phyloP scores from a whole-genome alignment of 164 flowering plant genomes.

The Macadamia integrifolia region DNA sequence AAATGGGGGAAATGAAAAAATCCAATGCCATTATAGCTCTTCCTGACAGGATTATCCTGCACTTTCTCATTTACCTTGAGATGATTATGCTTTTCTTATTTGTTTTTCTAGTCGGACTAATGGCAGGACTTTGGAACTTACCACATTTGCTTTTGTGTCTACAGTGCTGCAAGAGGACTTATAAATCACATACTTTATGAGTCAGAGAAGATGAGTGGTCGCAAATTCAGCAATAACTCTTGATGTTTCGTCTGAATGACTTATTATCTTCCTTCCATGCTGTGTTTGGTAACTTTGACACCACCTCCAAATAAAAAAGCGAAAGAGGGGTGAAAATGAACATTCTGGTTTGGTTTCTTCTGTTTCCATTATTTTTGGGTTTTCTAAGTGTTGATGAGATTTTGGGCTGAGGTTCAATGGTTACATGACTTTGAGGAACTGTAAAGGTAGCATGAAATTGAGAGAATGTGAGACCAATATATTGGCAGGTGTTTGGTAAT shows the following conservation, averaged over 20 bases:
- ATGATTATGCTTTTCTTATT: background rate
- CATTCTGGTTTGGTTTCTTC: too few species aligned
- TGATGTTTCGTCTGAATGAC: conserved; percentile 14
- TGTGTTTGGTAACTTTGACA: too few species aligned
- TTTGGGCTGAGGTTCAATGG: too few species aligned
- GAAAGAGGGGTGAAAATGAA: too few species aligned
- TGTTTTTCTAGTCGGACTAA: background rate
- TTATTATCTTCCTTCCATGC: too few species aligned
- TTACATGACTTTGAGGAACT: too few species aligned
- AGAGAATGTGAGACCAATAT: too few species aligned
- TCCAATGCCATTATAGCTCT: background rate
- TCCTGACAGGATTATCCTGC: background rate
- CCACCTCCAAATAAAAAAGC: too few species aligned
- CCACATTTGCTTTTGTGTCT: conserved; percentile 16
- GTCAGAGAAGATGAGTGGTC: conserved; percentile 77
- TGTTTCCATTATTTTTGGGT: too few species aligned
- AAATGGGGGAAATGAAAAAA: background rate
- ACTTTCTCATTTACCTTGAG: background rate
- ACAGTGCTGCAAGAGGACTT: conserved; percentile 99
- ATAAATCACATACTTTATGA: conserved; percentile 85
- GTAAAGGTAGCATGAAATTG: too few species aligned
- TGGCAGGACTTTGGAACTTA: background rate
- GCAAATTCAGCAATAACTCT: conserved; percentile 62
- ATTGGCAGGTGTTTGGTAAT: too few species aligned
- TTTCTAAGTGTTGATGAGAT: too few species aligned